Conservation (phyloP, 768 basidiomycete species). For the Chalciporus chontae region DNA sequence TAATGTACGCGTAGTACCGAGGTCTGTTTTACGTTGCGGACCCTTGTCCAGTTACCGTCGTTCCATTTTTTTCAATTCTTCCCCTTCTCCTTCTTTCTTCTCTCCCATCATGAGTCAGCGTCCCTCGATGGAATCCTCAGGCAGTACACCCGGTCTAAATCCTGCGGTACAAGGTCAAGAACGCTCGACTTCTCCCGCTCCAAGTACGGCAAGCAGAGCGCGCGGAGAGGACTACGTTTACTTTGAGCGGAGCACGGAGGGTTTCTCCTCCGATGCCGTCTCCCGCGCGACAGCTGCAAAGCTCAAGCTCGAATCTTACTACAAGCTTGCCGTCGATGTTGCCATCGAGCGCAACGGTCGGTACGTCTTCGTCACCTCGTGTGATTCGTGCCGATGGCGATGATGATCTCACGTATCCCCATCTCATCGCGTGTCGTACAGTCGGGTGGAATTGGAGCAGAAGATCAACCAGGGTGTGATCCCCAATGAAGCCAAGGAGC, state of each 20-base stretch:
- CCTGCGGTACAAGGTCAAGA: conserved; percentile 19
- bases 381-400: neutral
- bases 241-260: conserved; percentile 82
- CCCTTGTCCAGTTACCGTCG: conserved; percentile 1
- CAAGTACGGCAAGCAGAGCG: conserved; percentile 28
- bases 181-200: conserved; percentile 28
- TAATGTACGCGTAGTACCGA: conserved; percentile 5
- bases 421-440: conserved; percentile 27
- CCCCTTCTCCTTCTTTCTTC: conserved; percentile 1
- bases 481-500: conserved; percentile 78
- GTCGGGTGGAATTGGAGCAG: conserved; percentile 87
- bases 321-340: conserved; percentile 96
- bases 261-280: conserved; percentile 82
- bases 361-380: conserved; percentile 38
- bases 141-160: conserved; percentile 16
- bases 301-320: conserved; percentile 95
- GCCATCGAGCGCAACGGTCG: conserved; percentile 94
- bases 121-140: conserved; percentile 27
- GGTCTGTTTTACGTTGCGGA: conserved; percentile 25
- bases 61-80: conserved; percentile 9
- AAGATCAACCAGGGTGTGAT: conserved; percentile 72
- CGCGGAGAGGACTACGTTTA: conserved; percentile 74
- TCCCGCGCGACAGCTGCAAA: conserved; percentile 92
- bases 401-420: conserved; percentile 4
- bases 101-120: conserved; percentile 27